Evolutionary conservation across 2,329 filamentous ascomycete species (phyloP), one percentile per base, ranked within the genome.

Genomic region (Sarocladium strictum): DNA sequence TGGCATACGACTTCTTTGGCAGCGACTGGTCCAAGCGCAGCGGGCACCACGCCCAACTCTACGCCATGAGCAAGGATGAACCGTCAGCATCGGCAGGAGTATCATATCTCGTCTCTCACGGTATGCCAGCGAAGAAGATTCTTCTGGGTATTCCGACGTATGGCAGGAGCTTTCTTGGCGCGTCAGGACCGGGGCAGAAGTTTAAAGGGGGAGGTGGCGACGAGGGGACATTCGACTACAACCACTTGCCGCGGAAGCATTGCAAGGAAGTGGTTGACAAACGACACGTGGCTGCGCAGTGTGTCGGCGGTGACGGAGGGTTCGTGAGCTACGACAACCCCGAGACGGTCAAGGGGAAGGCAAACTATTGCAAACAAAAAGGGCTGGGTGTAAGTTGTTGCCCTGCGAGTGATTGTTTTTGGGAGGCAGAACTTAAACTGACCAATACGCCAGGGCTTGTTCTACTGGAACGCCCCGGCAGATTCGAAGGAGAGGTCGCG

Each of bases 271-370:
- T 79, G 43, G 76, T 89, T 17, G 88, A 94, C 68, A 81, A 80
- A 60, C 73, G 81, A 17, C 72, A 81, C 26, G 84, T 85, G 12
- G 87, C 88, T 17, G 88, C 89, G 5, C 87, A 82, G 62, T 93
- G 87, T 61, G 72, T 83, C 2, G 87, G 87, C 5, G 84, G 79
- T 1, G 87, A 90, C 62, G 86, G 86, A 2, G 89, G 87, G 0
- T 92, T 91, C 60, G 82, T 93, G 40, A 86, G 82, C 2, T 94
- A 93, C 66, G 89, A 94, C 67, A 91, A 87, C 59, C 83, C 86
- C 3, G 81, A 85, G 41, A 91, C 88, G 2, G 88, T 93, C 32
- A 79, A 79, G 68, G 79, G 84, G 67, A 94, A 94, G 71, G 89
- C 86, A 1, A 73, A 76, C 6, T 93, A 86, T 66, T 89, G 85